Base-by-base conservation (phyloP, 23 red algal genomes). In the Gracilaria domingensis region DNA sequence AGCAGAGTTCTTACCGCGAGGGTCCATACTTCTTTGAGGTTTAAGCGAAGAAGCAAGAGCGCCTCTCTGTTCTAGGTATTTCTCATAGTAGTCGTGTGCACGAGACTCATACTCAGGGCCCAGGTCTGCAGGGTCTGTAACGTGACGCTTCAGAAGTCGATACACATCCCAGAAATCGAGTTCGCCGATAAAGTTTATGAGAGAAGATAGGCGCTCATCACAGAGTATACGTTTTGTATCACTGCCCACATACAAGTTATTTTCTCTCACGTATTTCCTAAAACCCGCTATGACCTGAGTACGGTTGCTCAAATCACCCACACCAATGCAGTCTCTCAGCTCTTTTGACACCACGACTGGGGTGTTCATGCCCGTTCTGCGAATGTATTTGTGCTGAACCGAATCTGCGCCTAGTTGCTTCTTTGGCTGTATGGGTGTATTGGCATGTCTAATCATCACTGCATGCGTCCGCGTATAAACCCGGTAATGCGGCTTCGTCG, bases 91-190 rank as follows among this genome's bases (percentile, higher is more conserved):
- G 18, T 78, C 44, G 11, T 23, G 59, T 14, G 84, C 84, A 21
- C 84, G 59, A 44, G 37, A 29, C 47, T 88, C 84, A 45, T 74
- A 88, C 32, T 75, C 47, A 2, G 65, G 66, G 32, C 84, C 84
- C 48, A 78, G 9, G 25, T 33, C 84, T 40, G 47, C 37, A 40
- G 84, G 84, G 55, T 59, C 66, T 51, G 36, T 75, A 24, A 88
- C 14, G 51, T 76, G 71, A 8, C 40, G 84, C 59, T 59, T 73
- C 4, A 88, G 0, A 61, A 77, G 57, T 5, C 71, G 45, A 26
- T 32, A 34, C 8, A 78, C 32, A 35, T 57, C 37, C 49, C 24
- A 37, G 42, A 61, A 88, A 32, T 25, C 32, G n/a, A 70, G 11
- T 35, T 44, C 47, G n/a, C 71, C 84, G 0, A 3, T 32, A 3